A percentile compares a stretch with the other conserved stretches of the same genome.
phyloP scores from a whole-genome alignment of 306 rosid species.

The Phaseolus lunatus region DNA sequence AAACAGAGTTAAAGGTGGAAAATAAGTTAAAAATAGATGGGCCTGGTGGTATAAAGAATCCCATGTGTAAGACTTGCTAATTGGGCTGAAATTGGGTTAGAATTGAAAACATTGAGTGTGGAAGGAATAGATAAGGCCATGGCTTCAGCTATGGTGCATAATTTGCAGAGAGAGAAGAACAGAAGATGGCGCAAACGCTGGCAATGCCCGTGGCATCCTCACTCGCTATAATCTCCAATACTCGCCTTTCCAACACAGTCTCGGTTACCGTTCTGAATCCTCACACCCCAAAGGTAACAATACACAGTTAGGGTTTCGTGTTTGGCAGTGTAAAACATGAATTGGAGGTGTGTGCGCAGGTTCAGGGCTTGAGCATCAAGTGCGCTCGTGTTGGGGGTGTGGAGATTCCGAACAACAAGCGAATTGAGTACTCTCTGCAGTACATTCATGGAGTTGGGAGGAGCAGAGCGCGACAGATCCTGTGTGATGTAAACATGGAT shows the following conservation, averaged over 20 bases:
- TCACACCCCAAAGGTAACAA: slow-evolving; percentile 55
- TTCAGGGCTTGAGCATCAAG: slow-evolving; percentile 61
- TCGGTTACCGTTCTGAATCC: slow-evolving; percentile 51
- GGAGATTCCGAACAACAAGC: slow-evolving; percentile 88
- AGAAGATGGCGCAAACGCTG: slow-evolving; percentile 74
- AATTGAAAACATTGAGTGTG: background rate
- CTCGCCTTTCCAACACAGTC: slow-evolving; percentile 52
- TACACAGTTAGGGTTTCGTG: slow-evolving; percentile 13
- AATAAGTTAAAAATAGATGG: background rate
- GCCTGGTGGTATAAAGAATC: background rate
- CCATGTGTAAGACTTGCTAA: background rate
- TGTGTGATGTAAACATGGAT: slow-evolving; percentile 69
- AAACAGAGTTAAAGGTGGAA: background rate
- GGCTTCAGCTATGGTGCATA: slow-evolving; percentile 27
- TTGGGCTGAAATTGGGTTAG: background rate
- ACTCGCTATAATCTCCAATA: slow-evolving; percentile 56
- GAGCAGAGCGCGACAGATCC: slow-evolving; percentile 64
- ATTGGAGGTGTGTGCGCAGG: slow-evolving; percentile 19
- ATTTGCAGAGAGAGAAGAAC: background rate
- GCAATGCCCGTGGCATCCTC: slow-evolving; percentile 84
- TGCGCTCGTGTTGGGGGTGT: slow-evolving; percentile 91
- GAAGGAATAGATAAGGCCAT: slow-evolving; percentile 23
- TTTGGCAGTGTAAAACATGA: background rate
- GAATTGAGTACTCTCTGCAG: slow-evolving; percentile 84
- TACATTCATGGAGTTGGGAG: slow-evolving; percentile 95